Evolutionary conservation across 768 basidiomycete genomes (phyloP), one percentile per base, ranked within the genome.

Genomic region (Lactarius sanguifluus): DNA sequence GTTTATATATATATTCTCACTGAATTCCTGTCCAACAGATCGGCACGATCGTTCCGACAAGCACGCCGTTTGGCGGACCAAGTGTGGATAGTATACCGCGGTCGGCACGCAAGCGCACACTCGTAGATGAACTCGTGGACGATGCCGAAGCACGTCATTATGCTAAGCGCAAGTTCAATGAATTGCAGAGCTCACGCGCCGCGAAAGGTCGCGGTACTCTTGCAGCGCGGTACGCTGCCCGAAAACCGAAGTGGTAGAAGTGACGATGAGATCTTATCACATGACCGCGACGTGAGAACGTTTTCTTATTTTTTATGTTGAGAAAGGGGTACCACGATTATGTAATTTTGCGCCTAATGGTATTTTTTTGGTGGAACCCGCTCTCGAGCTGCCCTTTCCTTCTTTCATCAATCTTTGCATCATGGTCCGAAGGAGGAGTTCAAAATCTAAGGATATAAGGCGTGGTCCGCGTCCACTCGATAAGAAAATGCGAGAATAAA

Each of bases 141-240:
- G 94, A 96, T 77, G 88, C 91, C 2, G 91, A 94, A 76, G 85
- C 91, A 32, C 86, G 86, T 75, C 82, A 88, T 67, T 95, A 95
- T 74, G 90, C 94, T n/a, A 95, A 95, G 79, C 87, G 85, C 79
- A 96, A 96, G 79, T 95, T 94, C 77, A 84, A 85, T 68, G 90
- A 92, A 61, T 77, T 94, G 57, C 89, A 92, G 77, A 73, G 76
- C 6, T 83, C 86, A 52, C 82, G 88, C 71, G 87, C 84, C 23
- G 86, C 86, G 18, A 86, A 80, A 72, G 92, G 92, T 9, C 83
- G 82, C 69, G 87, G 86, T 60, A 93, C 90, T 1, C 77, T 89
- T n/a, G 81, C 80, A 30, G 82, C 83, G 60, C 90, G 84, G 78
- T 83, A 85, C 69, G 85, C 85, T 12, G 73, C 83, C 61, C 81